Conservation (phyloP, 495 filamentous ascomycete genomes). For the Pyrenula massariospora region DNA sequence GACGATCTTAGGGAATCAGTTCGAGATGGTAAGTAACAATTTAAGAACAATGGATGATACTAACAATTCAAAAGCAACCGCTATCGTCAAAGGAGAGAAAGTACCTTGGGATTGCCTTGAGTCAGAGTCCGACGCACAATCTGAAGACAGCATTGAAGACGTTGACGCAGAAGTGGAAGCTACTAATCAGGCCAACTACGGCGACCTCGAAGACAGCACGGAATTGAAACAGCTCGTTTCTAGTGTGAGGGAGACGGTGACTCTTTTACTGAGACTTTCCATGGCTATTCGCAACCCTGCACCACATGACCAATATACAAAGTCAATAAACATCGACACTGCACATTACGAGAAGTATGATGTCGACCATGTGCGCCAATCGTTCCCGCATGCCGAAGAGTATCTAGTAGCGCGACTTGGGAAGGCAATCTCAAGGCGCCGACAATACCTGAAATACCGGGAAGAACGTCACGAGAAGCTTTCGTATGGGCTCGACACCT, state of each 20-base stretch:
- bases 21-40: not conserved
- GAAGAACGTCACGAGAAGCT: slow-evolving; percentile 26
- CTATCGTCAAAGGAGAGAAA: slow-evolving; percentile 6
- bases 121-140: not conserved
- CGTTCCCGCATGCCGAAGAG: slow-evolving; percentile 12
- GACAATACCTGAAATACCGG: slow-evolving; percentile 28
- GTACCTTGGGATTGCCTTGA: not conserved
- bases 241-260: slow-evolving; percentile 5
- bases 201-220: not conserved
- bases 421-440: slow-evolving; percentile 25
- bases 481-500: slow-evolving; percentile 2
- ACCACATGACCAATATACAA: slow-evolving; percentile 17
- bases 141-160: slow-evolving; percentile 1
- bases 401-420: slow-evolving; percentile 22
- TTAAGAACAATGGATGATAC: not conserved
- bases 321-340: slow-evolving; percentile 11
- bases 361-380: slow-evolving; percentile 14
- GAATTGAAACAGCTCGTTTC: not conserved
- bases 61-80: slow-evolving; percentile 6
- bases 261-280: slow-evolving; percentile 11
- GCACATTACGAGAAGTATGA: slow-evolving; percentile 14
- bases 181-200: not conserved
- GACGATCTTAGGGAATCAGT: slow-evolving; percentile 1
- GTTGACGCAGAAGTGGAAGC: not conserved
- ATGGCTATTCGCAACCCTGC: slow-evolving; percentile 17